A percentile compares a stretch with the other conserved stretches of the same genome.
Evolutionary conservation across 2,329 filamentous ascomycete species (phyloP).

Genomic region (Bipolaris victoriae): DNA sequence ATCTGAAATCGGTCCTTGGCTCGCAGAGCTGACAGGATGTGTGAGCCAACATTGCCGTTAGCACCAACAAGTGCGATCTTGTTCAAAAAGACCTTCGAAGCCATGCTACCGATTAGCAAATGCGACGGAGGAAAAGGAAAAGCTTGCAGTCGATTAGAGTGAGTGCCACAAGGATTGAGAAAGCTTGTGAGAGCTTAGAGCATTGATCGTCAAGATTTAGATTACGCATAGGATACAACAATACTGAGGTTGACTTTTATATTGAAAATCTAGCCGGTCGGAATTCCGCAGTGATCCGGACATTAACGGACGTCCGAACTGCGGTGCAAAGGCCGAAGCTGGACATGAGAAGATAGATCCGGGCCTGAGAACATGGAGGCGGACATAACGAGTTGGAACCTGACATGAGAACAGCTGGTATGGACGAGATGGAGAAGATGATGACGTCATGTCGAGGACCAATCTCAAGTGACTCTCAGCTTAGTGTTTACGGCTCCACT

Average conservation of each 20-base stretch:
- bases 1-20: slow-evolving; percentile 55
- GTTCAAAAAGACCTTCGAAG: slow-evolving; percentile 25
- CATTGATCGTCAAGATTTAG: neutral
- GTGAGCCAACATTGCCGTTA: slow-evolving; percentile 29
- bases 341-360: neutral
- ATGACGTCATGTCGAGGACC: too few relatives aligned
- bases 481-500: too few relatives aligned
- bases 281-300: slow-evolving; percentile 4
- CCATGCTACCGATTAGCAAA: neutral
- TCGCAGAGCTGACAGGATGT: slow-evolving; percentile 50
- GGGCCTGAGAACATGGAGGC: neutral
- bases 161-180: neutral
- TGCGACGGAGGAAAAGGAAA: neutral
- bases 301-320: slow-evolving; percentile 5
- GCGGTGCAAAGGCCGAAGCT: neutral
- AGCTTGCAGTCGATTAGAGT: neutral
- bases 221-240: neutral
- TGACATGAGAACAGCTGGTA: neutral
- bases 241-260: neutral
- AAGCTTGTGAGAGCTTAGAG: neutral
- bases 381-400: neutral
- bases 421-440: neutral
- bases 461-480: too few relatives aligned
- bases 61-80: slow-evolving; percentile 51
- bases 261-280: neutral